These are phyloP conservation scores for Serendipita indica DNA, from an alignment of 768 basidiomycete genomes.

Conservation along the genomic window DNA sequence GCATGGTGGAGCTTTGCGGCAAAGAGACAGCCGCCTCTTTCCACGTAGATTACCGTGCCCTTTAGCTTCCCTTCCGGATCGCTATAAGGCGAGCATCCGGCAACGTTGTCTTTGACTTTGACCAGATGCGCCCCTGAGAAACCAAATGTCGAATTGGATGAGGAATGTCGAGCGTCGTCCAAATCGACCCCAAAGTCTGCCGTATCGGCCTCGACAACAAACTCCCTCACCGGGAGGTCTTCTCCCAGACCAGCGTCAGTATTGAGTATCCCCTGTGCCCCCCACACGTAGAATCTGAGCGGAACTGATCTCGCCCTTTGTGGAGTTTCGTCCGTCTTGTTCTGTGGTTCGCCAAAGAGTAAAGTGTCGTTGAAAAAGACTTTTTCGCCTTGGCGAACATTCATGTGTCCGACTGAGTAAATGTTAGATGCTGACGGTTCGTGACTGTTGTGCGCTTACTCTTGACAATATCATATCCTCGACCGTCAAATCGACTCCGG, in stretches of 20 bases:
- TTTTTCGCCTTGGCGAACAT: constrained; percentile 61
- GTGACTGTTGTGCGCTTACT: constrained; percentile 31
- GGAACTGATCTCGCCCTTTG: not conserved
- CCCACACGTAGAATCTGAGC: not conserved
- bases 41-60: constrained; percentile 42
- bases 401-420: constrained; percentile 59
- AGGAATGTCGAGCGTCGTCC: constrained; percentile 16
- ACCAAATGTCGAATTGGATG: constrained; percentile 22
- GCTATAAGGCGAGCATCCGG: constrained; percentile 47
- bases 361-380: constrained; percentile 63
- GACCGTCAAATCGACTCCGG: constrained; percentile 64
- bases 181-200: constrained; percentile 57
- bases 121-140: constrained; percentile 39
- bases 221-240: not conserved
- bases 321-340: constrained; percentile 18
- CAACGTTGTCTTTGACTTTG: constrained; percentile 35
- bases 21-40: constrained; percentile 79
- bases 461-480: constrained; percentile 74
- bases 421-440: constrained; percentile 11
- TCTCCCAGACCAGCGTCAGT: not conserved
- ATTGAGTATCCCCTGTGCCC: not conserved
- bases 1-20: constrained; percentile 66
- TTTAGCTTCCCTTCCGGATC: constrained; percentile 28
- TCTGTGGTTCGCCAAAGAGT: constrained; percentile 25
- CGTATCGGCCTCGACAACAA: constrained; percentile 22